These are phyloP conservation scores for Garcia nutans DNA, from an alignment of 345 rosid genomes.

Conservation along the genomic window DNA sequence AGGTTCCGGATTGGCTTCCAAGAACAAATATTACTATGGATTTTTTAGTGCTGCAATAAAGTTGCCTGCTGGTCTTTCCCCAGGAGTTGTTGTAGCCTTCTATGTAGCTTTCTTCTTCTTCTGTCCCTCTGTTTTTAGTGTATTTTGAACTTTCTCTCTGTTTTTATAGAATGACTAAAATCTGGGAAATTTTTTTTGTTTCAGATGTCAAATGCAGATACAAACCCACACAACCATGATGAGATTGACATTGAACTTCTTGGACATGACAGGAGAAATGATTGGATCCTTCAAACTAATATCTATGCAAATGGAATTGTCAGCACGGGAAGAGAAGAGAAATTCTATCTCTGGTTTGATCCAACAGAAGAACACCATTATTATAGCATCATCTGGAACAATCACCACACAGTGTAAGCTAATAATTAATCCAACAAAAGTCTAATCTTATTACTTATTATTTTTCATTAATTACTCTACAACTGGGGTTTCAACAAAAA, in stretches of 20 bases:
- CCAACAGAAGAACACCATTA: conserved; percentile 69
- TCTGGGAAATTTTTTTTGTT: not conserved
- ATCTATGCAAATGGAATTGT: conserved; percentile 77
- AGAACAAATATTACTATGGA: conserved; percentile 54
- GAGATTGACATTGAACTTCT: conserved; percentile 88
- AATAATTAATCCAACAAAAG: not conserved
- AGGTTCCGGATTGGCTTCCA: conserved; percentile 80
- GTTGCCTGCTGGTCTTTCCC: conserved; percentile 75
- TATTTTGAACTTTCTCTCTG: no score
- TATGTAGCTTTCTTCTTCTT: conserved; percentile 43
- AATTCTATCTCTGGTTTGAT: conserved; percentile 90
- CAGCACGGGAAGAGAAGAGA: conserved; percentile 84
- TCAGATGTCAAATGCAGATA: conserved; percentile 79
- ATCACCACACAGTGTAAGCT: conserved; percentile 73
- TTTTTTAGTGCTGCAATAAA: conserved; percentile 90
- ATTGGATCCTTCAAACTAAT: conserved; percentile 84
- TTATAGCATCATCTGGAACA: conserved; percentile 86
- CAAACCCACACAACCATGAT: conserved; percentile 69
- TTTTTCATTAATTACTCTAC: no score
- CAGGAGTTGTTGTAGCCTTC: conserved; percentile 95
- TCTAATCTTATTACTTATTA: not conserved
- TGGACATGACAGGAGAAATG: conserved; percentile 74
- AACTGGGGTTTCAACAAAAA: no score
- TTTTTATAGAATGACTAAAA: not conserved
- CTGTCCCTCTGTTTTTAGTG: no score